Conservation (phyloP, 2,329 filamentous ascomycete genomes). For the Fusarium oxysporum region DNA sequence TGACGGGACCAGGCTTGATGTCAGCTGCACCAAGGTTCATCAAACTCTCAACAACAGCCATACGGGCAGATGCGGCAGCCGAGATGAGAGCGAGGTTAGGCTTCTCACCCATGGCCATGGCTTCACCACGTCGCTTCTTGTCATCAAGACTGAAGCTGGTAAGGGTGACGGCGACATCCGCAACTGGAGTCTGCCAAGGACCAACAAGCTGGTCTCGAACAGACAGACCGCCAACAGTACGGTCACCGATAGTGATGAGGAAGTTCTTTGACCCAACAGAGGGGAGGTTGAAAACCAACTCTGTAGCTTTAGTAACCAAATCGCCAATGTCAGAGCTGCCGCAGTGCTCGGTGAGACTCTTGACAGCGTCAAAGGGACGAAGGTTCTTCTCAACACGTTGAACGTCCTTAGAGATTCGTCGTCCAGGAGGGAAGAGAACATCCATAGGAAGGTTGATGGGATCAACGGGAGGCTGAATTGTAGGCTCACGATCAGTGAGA, state of each 20-base stretch:
- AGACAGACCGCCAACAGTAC: constrained; percentile 89
- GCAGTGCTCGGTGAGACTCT: constrained; percentile 74
- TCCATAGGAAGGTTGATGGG: constrained; percentile 93
- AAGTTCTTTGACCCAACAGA: constrained; percentile 97
- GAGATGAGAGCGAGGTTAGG: constrained; percentile 90
- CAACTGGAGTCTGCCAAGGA: constrained; percentile 93
- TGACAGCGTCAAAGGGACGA: constrained; percentile 75
- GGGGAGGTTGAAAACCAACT: constrained; percentile 85
- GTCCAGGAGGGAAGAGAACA: constrained; percentile 81
- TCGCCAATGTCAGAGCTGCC: constrained; percentile 59
- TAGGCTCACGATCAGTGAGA: constrained; percentile 83
- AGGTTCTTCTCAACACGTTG: constrained; percentile 62
- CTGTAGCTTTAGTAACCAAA: constrained; percentile 69
- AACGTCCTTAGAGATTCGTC: constrained; percentile 44
- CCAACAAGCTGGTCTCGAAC: constrained; percentile 95
- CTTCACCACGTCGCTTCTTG: constrained; percentile 84
- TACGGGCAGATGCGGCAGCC: constrained; percentile 88
- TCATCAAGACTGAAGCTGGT: constrained; percentile 76
- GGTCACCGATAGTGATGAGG: constrained; percentile 95
- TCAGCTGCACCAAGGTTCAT: constrained; percentile 90
- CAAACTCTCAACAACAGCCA: constrained; percentile 94
- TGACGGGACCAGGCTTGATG: constrained; percentile 57
- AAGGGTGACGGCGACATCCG: constrained; percentile 92
- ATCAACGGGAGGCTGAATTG: constrained; percentile 69
- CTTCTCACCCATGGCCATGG: constrained; percentile 98